Base-by-base conservation (phyloP, 352 stramenopile species). In the Phytophthora tentaculata region DNA sequence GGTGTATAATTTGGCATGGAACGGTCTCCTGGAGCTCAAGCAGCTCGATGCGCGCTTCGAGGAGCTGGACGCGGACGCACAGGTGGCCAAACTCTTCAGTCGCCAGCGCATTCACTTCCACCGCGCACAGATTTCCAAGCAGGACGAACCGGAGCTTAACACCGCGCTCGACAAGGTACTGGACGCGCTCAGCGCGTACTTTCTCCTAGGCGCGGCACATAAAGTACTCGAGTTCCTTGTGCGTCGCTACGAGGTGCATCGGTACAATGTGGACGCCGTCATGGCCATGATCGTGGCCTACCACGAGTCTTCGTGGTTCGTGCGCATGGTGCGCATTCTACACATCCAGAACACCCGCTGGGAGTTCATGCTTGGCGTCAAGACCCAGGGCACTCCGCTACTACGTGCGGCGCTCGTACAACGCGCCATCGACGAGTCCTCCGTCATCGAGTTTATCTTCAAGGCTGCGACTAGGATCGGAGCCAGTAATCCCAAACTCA, bases 181-280 rank as follows among this genome's bases (percentile, higher is more conserved):
- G 19, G 86, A 95, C 56, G 84, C 86, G n/a, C 75, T 97, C 28
- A 97, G 87, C 55, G 74, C 74, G 5, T 95, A 94, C 60, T 95
- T 96, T 61, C 56, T 97, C 35, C 71, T 95, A 13, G 69, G 75
- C 12, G 83, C 89, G 5, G 69, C 86, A 4, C 90, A 97, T 70
- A 95, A 97, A 67, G 86, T 96, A 52, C 76, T 97, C 67, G 90
- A 97, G 73, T 97, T 95, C 58, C 78, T 97, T 61, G 84, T 97
- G 56, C 86, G 90, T 13, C 84, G 85, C n/a, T 97, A 95, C 56
- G 86, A 96, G 56, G 70, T 97, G 24, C 90, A 97, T 64, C 85
- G 81, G 6, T 90, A 84, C 67, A 96, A 97, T 50, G 86, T 97
- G 41, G 85, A 97, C 69, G 77, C 77, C 24, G 77, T 96, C 52